These are phyloP conservation scores for Globisporangium spinosum DNA, from an alignment of 352 stramenopile species.

Conservation along the genomic window DNA sequence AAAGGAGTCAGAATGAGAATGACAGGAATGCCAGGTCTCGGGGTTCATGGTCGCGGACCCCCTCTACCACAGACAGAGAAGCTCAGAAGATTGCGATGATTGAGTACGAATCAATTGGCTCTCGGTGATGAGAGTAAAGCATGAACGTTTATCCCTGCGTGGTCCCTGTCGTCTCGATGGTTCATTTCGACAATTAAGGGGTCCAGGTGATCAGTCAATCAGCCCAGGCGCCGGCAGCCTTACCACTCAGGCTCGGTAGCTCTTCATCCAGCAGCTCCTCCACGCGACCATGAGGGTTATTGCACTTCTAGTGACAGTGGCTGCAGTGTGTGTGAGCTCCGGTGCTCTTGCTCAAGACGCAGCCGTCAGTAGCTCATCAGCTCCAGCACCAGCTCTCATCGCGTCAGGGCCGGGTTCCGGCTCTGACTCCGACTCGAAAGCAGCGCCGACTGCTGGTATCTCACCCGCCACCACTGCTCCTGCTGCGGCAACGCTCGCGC, in stretches of 20 bases:
- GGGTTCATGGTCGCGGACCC: background rate
- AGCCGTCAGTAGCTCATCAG: background rate
- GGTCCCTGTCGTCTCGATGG: background rate
- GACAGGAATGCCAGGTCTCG: background rate
- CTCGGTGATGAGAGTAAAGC: background rate
- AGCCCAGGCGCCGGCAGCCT: background rate
- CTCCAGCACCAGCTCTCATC: background rate
- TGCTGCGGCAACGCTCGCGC: constrained; percentile 19
- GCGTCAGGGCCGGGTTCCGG: background rate
- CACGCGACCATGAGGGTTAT: background rate
- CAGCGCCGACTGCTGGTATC: background rate
- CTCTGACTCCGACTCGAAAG: background rate
- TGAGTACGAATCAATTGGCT: background rate
- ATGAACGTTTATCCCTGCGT: background rate
- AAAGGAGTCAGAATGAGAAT: background rate
- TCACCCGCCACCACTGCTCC: constrained; percentile 18
- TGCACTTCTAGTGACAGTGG: background rate
- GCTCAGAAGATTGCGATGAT: background rate
- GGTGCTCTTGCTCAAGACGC: background rate
- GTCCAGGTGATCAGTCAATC: no score
- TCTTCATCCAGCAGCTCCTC: background rate
- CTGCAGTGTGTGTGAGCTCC: background rate
- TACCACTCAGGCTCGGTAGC: background rate
- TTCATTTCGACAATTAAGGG: background rate
- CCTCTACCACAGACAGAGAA: background rate